Evolutionary conservation across 345 rosid species (phyloP).

Genomic region (Bretschneidera sinensis): DNA sequence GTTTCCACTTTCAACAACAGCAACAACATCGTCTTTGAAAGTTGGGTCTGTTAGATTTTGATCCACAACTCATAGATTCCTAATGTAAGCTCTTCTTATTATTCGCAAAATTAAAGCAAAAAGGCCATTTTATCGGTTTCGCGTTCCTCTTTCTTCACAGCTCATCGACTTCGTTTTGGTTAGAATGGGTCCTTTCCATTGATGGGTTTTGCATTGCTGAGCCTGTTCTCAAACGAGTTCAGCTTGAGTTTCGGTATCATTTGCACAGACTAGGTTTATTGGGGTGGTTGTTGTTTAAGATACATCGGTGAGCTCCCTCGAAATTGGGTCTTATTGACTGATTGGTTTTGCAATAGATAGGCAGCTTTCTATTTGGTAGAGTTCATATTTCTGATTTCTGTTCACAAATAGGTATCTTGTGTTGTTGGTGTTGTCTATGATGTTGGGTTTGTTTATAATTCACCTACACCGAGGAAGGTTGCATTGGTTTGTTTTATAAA

Average conservation of each 20-base stretch:
- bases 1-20: slow-evolving; percentile 4
- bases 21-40: slow-evolving; percentile 9
- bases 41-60: slow-evolving; percentile 16
- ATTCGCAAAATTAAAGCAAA: neutral
- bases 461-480: neutral
- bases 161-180: slow-evolving; percentile 1
- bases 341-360: neutral
- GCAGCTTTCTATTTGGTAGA: slow-evolving; percentile 10
- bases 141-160: neutral
- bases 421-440: slow-evolving; percentile 5
- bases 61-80: slow-evolving; percentile 4
- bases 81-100: neutral
- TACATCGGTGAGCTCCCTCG: neutral
- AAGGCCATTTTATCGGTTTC: neutral
- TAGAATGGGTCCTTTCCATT: slow-evolving; percentile 13
- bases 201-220: slow-evolving; percentile 15
- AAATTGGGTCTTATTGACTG: slow-evolving; percentile 14
- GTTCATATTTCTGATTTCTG: slow-evolving; percentile 11
- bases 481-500: neutral
- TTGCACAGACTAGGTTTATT: neutral
- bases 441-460: neutral
- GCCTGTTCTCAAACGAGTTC: slow-evolving; percentile 17
- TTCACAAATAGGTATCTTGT: slow-evolving; percentile 6
- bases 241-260: slow-evolving; percentile 6
- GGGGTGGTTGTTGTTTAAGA: neutral